Base-by-base conservation (phyloP, 2,329 filamentous ascomycete genomes). In the Elsinoe australis region DNA sequence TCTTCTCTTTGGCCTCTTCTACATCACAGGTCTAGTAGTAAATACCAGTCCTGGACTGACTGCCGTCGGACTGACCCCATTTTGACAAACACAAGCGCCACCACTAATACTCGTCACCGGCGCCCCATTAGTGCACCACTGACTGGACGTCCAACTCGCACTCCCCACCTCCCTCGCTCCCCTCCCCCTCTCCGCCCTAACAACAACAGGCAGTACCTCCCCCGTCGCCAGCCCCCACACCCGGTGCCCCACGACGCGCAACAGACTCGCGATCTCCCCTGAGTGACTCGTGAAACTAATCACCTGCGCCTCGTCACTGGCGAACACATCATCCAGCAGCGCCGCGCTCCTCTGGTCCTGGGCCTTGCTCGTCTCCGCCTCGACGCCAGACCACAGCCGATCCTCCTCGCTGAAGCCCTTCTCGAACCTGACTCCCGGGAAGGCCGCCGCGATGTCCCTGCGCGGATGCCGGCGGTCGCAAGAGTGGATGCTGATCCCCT, bases 401-500 rank as follows among this genome's bases (percentile, higher is more conserved):
- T 81, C 78, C 1, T 71, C 29, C 58, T 85, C 80, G 0, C 70
- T 61, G 56, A 86, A 84, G 0, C 74, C 74, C 0, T 64, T 57
- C 60, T 85, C 82, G 47, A 85, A 76, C 4, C 57, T 58, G 57
- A 73, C 81, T 2, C 52, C 59, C 0, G 79, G 79, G 49, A 79
- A 78, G 4, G 70, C 66, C 3, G 64, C 53, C 14, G 66, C 60
- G 54, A 85, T 79, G 53, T 72, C 71, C 0, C 72, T 70, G 58
- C 70, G 75, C 58, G 64, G 76, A 21, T 72, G 72, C 8, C 82
- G 72, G 35, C 75, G 72, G 60, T 86, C 79, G 60, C 82, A 86
- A 0, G 81, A 83, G 57, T 84, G 82, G 19, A 79, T 74, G 35
- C 73, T 78, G 51, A 85, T 79, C 3, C 76, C 75, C 62, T 86